Evolutionary conservation across 2,329 filamentous ascomycete genomes (phyloP).

Genomic region (Fusarium newnesense): DNA sequence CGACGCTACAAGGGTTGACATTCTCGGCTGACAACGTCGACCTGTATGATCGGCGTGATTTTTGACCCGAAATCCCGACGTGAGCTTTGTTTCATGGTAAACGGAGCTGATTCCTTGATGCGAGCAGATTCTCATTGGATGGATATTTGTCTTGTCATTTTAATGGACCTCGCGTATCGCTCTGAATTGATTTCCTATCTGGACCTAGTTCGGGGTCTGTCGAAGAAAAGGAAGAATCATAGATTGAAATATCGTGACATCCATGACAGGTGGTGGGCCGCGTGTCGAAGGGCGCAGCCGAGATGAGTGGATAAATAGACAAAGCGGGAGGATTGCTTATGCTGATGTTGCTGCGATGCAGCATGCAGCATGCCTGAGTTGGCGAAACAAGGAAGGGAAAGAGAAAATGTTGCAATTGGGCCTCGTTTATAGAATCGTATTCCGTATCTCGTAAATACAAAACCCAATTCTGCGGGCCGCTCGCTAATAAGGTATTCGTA

Average conservation of each 20-base stretch:
- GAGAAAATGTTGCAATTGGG: conserved; percentile 11
- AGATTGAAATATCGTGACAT: not conserved
- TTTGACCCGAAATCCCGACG: conserved; percentile 16
- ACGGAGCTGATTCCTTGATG: not conserved
- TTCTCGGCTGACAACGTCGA: conserved; percentile 15
- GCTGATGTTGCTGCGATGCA: not conserved
- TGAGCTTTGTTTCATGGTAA: not conserved
- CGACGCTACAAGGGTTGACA: conserved; percentile 1
- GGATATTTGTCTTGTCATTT: not conserved
- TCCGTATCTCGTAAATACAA: conserved; percentile 16
- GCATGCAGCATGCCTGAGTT: not conserved
- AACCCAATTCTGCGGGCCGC: conserved; percentile 9
- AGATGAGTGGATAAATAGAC: not conserved
- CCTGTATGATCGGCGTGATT: conserved; percentile 19
- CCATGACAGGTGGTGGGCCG: not conserved
- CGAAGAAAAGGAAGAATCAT: conserved; percentile 24
- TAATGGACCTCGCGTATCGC: not conserved
- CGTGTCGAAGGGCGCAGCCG: not conserved
- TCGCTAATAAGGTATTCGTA: not conserved
- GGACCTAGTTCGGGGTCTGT: not conserved
- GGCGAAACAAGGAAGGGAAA: not conserved
- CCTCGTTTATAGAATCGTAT: conserved; percentile 9
- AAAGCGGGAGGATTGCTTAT: not conserved
- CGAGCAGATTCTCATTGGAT: not conserved
- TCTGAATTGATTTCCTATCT: not conserved